Percentiles rank a stretch among this genome's conserved stretches.
phyloP scores from a whole-genome alignment of 257 asterid genomes.

The Jaltomata sinuosa region DNA sequence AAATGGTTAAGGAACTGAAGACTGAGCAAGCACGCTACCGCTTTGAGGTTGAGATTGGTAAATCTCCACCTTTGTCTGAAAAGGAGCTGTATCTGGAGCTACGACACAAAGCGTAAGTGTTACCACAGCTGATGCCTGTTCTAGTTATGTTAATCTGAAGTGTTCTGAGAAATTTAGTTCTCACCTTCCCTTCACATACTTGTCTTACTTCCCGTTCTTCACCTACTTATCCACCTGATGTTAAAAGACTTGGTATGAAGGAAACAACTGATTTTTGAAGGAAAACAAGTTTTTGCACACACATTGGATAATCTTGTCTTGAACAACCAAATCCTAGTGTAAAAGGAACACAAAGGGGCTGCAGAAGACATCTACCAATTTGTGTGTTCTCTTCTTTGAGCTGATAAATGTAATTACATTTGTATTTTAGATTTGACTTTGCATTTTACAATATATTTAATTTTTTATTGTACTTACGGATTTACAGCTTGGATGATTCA shows the following conservation, averaged over 20 bases:
- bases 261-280: not conserved
- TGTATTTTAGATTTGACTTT: not conserved
- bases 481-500: not conserved
- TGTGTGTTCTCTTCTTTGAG: not conserved
- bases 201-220: not conserved
- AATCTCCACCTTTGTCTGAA: slow-evolving; percentile 92
- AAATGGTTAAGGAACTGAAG: slow-evolving; percentile 71
- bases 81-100: slow-evolving; percentile 73
- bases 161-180: not conserved
- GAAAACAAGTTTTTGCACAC: not conserved
- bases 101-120: slow-evolving; percentile 76
- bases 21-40: slow-evolving; percentile 79
- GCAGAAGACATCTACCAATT: not conserved
- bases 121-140: not conserved
- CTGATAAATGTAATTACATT: not conserved
- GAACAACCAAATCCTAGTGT: not conserved
- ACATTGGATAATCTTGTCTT: not conserved
- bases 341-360: not conserved
- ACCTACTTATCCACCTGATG: not conserved
- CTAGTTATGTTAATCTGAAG: not conserved
- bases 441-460: not conserved
- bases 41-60: slow-evolving; percentile 91
- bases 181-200: not conserved
- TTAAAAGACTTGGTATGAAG: not conserved
- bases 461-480: not conserved